Conservation (phyloP, 441 rosid species). For the Populus trichocarpa region DNA sequence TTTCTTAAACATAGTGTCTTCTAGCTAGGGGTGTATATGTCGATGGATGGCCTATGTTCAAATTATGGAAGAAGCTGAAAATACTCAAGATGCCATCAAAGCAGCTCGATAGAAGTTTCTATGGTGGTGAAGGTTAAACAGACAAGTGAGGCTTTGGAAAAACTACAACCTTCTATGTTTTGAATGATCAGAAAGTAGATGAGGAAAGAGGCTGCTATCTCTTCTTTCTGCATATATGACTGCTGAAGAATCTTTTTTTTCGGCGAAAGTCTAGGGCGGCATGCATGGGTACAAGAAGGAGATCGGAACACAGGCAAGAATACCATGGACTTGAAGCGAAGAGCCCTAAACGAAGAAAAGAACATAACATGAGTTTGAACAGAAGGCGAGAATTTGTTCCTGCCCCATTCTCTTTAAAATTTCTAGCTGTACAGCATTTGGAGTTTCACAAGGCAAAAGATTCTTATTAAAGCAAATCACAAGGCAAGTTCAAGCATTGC, state of each 20-base stretch:
- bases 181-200: no score
- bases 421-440: not conserved
- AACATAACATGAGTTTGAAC: not conserved
- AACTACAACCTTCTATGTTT: no score
- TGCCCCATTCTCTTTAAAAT: not conserved
- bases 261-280: no score
- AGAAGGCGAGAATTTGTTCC: not conserved
- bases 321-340: no score
- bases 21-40: no score
- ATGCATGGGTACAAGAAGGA: no score
- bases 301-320: not conserved
- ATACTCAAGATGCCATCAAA: not conserved
- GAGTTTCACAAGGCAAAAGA: no score
- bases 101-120: not conserved
- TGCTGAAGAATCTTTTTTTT: no score
- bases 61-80: not conserved
- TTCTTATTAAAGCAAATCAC: not conserved
- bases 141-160: not conserved
- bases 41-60: no score
- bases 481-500: not conserved
- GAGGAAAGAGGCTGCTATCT: no score
- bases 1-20: no score
- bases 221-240: no score
- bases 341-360: not conserved
- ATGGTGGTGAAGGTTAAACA: not conserved